Conservation (phyloP, 2,329 filamentous ascomycete genomes). For the Aspergillus terreus region DNA sequence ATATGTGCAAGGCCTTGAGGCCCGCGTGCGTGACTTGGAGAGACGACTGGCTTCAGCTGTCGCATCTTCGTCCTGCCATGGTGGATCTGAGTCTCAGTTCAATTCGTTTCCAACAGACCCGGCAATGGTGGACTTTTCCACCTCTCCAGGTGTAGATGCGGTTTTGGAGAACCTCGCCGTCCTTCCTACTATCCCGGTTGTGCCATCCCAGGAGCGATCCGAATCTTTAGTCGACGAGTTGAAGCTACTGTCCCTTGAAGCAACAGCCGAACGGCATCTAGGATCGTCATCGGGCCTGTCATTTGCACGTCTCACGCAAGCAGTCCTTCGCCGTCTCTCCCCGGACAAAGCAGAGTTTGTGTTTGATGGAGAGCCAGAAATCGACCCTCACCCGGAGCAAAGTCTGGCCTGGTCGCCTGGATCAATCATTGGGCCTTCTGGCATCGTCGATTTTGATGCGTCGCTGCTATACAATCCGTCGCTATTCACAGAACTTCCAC, state of each 20-base stretch:
- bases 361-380: slow-evolving; percentile 24
- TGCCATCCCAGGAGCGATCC: slow-evolving; percentile 3
- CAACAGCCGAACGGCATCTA: slow-evolving; percentile 43
- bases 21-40: slow-evolving; percentile 23
- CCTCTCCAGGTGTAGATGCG: neutral
- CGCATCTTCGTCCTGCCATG: neutral
- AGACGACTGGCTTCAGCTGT: slow-evolving; percentile 12
- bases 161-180: neutral
- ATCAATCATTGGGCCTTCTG: neutral
- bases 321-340: slow-evolving; percentile 39
- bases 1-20: slow-evolving; percentile 35
- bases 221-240: slow-evolving; percentile 33
- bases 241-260: slow-evolving; percentile 40
- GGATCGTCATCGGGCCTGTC: slow-evolving; percentile 45
- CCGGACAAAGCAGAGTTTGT: slow-evolving; percentile 45
- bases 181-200: neutral
- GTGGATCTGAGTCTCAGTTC: neutral
- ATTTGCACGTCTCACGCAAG: slow-evolving; percentile 44
- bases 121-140: slow-evolving; percentile 5
- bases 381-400: slow-evolving; percentile 1
- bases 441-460: neutral
- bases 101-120: slow-evolving; percentile 5
- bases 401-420: neutral
- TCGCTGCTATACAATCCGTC: neutral
- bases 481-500: neutral